Conservation (phyloP, 106 monocot genomes). For the Acanthochlamys bracteata region DNA sequence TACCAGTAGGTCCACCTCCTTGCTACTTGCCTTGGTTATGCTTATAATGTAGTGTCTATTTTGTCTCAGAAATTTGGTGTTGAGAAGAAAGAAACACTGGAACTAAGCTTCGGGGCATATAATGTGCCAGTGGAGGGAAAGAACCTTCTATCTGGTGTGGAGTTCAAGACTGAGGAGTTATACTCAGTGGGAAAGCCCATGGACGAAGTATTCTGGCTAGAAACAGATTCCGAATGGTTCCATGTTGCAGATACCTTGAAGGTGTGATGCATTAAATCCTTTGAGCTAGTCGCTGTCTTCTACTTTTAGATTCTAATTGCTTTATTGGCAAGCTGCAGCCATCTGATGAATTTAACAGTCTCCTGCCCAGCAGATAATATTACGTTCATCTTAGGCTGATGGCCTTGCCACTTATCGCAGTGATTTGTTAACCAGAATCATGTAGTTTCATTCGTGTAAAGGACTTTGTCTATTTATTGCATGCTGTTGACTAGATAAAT, state of each 20-base stretch:
- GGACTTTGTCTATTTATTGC: too few relatives aligned
- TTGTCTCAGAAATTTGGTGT: constrained; percentile 27
- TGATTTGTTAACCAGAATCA: too few relatives aligned
- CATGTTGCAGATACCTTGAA: constrained; percentile 38
- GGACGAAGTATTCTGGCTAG: constrained; percentile 24
- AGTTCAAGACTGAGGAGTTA: constrained; percentile 51
- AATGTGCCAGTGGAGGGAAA: constrained; percentile 26
- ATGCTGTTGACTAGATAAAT: too few relatives aligned
- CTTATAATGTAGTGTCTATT: neutral
- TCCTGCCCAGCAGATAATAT: too few relatives aligned
- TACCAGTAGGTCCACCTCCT: neutral
- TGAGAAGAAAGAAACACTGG: constrained; percentile 5
- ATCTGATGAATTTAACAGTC: too few relatives aligned
- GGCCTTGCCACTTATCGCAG: too few relatives aligned
- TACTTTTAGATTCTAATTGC: too few relatives aligned
- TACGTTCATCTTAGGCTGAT: too few relatives aligned
- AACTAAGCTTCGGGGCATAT: constrained; percentile 34
- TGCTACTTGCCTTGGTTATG: neutral
- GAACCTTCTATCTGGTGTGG: constrained; percentile 31
- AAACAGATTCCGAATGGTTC: constrained; percentile 35
- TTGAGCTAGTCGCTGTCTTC: too few relatives aligned
- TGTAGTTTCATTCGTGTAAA: too few relatives aligned
- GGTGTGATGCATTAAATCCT: constrained; percentile 14
- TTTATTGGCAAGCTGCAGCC: too few relatives aligned
- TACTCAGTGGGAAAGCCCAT: constrained; percentile 42